Evolutionary conservation across 805 yeast genomes (phyloP).

Genomic region (Torulaspora delbrueckii): DNA sequence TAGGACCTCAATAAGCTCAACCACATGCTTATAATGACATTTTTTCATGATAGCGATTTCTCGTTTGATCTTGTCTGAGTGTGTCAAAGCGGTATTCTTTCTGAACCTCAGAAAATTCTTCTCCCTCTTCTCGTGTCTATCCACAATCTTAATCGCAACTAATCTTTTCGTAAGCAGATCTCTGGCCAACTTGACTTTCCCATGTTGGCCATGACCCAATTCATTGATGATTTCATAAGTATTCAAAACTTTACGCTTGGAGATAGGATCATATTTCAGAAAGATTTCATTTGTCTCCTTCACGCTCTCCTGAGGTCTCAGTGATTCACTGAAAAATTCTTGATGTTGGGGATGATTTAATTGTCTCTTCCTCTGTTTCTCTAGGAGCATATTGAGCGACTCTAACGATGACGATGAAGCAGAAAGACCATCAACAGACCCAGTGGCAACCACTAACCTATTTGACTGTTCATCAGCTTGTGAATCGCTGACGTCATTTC

Average conservation of each 20-base stretch:
- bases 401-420: constrained; percentile 35
- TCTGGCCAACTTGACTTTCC: constrained; percentile 90
- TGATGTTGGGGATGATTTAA: constrained; percentile 42
- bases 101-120: constrained; percentile 38
- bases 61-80: constrained; percentile 69
- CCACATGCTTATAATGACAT: constrained; percentile 90
- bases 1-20: constrained; percentile 74
- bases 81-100: constrained; percentile 40
- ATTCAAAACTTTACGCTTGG: constrained; percentile 74
- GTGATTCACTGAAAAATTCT: constrained; percentile 29
- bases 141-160: constrained; percentile 93
- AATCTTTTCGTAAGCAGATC: constrained; percentile 57
- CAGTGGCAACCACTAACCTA: background rate
- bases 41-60: constrained; percentile 93
- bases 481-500: constrained; percentile 1
- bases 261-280: constrained; percentile 84
- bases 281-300: constrained; percentile 78
- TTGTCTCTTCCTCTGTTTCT: constrained; percentile 39
- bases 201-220: constrained; percentile 95
- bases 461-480: constrained; percentile 1
- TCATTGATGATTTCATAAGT: constrained; percentile 84
- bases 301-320: constrained; percentile 40
- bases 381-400: constrained; percentile 37
- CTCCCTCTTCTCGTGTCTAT: constrained; percentile 48
- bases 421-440: constrained; percentile 13